Conservation (phyloP, 2,329 filamentous ascomycete genomes). For the Parastagonospora nodorum region DNA sequence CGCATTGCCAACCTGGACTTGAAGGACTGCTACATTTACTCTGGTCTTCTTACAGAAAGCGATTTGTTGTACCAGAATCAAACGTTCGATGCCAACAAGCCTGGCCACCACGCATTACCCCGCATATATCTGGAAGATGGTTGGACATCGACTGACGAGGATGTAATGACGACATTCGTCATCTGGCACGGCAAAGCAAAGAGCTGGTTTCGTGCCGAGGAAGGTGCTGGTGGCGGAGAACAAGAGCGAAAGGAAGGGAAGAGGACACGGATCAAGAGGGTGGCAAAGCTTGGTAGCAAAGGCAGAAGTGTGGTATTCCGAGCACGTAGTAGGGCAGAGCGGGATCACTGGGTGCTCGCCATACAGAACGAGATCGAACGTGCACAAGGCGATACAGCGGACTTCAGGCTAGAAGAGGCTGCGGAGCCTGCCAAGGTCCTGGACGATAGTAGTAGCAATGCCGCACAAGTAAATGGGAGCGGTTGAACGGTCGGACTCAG, state of each 20-base stretch:
- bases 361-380: constrained; percentile 70
- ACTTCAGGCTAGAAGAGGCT: constrained; percentile 47
- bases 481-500: not conserved
- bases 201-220: constrained; percentile 56
- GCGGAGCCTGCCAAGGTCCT: constrained; percentile 5
- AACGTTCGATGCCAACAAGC: constrained; percentile 66
- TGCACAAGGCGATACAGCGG: constrained; percentile 55
- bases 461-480: not conserved
- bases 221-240: constrained; percentile 38
- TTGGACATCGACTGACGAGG: constrained; percentile 67
- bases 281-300: constrained; percentile 64
- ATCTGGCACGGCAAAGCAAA: constrained; percentile 66
- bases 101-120: constrained; percentile 63
- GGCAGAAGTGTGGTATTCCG: constrained; percentile 70
- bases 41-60: constrained; percentile 64
- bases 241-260: constrained; percentile 45
- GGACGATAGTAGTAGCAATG: constrained; percentile 1
- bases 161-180: constrained; percentile 70
- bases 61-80: constrained; percentile 68
- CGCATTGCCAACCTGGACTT: constrained; percentile 64
- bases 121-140: constrained; percentile 64
- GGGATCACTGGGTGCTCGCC: constrained; percentile 70
- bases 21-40: constrained; percentile 69
- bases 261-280: constrained; percentile 60
- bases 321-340: constrained; percentile 66